These are phyloP conservation scores for Cladorrhinum sp. DNA, from an alignment of 2,329 filamentous ascomycete species.

Conservation along the genomic window DNA sequence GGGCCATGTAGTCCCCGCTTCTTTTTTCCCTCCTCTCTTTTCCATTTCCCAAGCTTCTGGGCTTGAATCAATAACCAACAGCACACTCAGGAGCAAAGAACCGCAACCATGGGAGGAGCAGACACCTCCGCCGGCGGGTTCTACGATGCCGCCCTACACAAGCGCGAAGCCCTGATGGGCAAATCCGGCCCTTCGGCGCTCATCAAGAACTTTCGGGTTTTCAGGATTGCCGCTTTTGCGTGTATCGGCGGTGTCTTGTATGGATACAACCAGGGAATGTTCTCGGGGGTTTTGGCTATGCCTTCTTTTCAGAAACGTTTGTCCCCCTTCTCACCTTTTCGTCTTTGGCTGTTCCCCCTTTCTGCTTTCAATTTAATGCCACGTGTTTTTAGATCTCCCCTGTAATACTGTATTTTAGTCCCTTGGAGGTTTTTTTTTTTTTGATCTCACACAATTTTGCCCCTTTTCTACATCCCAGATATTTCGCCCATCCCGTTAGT, in stretches of 20 bases:
- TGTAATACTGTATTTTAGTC: no score
- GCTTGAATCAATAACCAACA: background rate
- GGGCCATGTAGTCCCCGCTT: background rate
- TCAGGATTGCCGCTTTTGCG: conserved; percentile 59
- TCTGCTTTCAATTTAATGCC: conserved; percentile 18
- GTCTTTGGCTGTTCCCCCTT: background rate
- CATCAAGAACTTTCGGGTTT: conserved; percentile 59
- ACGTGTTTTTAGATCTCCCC: no score
- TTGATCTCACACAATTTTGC: no score
- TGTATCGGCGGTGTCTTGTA: conserved; percentile 62
- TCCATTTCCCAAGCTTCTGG: background rate
- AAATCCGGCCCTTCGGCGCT: conserved; percentile 50
- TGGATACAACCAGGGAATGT: conserved; percentile 75
- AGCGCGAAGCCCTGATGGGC: conserved; percentile 53
- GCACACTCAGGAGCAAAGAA: no score
- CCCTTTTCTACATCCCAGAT: no score
- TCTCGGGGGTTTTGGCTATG: conserved; percentile 65
- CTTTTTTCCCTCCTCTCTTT: background rate
- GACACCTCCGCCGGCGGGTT: conserved; percentile 32
- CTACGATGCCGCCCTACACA: conserved; percentile 51
- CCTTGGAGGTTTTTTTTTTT: no score
- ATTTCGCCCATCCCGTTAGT: no score
- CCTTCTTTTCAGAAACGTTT: conserved; percentile 49
- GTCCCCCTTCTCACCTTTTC: conserved; percentile 26
- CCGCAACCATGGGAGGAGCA: conserved; percentile 37